Conservation (phyloP, 225 moss, liverwort and hornwort species). For the Sphagnum contortum region DNA sequence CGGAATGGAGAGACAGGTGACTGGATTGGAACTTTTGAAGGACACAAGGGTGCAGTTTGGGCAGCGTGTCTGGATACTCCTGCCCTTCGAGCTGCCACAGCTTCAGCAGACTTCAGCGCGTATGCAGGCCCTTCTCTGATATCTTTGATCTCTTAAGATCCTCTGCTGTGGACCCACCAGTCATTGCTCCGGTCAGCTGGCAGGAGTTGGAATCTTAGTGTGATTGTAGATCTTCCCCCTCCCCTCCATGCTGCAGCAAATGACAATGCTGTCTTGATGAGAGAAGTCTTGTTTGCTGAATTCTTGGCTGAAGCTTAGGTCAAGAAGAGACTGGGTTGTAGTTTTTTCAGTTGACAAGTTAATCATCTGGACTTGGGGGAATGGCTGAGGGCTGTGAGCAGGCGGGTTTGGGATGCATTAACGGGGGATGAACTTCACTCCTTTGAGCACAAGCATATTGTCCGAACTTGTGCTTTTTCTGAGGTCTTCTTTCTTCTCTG, state of each 20-base stretch:
- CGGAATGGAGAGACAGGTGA: conserved; percentile 98
- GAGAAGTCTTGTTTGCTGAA: no score
- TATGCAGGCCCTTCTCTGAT: conserved; percentile 11
- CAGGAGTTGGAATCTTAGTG: no score
- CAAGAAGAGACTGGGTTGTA: no score
- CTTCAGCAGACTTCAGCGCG: conserved; percentile 99
- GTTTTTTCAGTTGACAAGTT: no score
- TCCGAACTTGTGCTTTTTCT: conserved; percentile 99
- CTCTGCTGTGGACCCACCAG: no score
- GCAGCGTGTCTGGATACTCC: conserved; percentile 95
- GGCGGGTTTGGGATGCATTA: conserved; percentile 99
- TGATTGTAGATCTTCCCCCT: no score
- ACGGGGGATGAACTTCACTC: conserved; percentile 87
- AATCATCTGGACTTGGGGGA: conserved; percentile 4
- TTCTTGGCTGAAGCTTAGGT: no score
- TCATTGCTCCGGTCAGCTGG: no score
- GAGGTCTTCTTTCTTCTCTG: conserved; percentile 42
- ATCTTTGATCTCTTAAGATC: no score
- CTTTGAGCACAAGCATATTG: conserved; percentile 99
- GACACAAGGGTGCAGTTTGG: conserved; percentile 99
- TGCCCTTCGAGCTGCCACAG: conserved; percentile 90
- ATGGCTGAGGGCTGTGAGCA: conserved; percentile 11
- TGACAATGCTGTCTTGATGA: no score
- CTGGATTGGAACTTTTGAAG: conserved; percentile 99
- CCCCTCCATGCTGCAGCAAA: no score